These are phyloP conservation scores for Naganishia antarctica DNA, from an alignment of 768 basidiomycete species.

Conservation along the genomic window DNA sequence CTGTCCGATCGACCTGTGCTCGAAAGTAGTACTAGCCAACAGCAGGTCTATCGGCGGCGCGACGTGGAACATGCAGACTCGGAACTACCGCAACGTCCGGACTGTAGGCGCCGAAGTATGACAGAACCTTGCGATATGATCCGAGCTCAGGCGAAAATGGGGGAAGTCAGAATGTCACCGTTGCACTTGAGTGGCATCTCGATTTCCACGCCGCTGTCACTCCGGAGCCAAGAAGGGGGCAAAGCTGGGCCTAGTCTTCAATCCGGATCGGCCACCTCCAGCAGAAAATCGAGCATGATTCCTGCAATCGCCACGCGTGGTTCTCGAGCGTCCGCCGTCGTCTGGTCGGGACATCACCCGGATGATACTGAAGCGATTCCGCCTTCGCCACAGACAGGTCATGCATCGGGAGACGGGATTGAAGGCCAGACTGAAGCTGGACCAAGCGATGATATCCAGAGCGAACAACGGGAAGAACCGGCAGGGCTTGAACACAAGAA, in stretches of 20 bases:
- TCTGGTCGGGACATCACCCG: background rate
- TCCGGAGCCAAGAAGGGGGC: background rate
- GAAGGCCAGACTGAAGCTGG: background rate
- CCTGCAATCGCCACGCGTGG: background rate
- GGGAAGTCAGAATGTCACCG: background rate
- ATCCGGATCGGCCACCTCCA: background rate
- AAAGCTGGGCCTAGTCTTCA: background rate
- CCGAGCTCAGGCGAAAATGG: background rate
- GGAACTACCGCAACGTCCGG: background rate
- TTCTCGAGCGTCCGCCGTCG: background rate
- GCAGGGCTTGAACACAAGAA: background rate
- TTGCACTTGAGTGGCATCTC: background rate
- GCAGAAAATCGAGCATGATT: no score
- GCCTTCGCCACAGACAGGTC: background rate
- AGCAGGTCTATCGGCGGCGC: background rate
- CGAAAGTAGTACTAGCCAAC: background rate
- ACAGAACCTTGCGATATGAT: background rate
- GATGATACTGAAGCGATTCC: background rate
- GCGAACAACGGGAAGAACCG: background rate
- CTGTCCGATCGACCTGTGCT: conserved; percentile 2
- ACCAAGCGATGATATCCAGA: background rate
- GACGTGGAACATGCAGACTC: background rate
- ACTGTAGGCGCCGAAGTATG: background rate
- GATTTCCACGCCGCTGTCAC: background rate
- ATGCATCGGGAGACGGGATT: background rate